Evolutionary conservation across 129 eudicot species (phyloP), one percentile per base, ranked within the genome.

Genomic region (Flaveria bidentis): DNA sequence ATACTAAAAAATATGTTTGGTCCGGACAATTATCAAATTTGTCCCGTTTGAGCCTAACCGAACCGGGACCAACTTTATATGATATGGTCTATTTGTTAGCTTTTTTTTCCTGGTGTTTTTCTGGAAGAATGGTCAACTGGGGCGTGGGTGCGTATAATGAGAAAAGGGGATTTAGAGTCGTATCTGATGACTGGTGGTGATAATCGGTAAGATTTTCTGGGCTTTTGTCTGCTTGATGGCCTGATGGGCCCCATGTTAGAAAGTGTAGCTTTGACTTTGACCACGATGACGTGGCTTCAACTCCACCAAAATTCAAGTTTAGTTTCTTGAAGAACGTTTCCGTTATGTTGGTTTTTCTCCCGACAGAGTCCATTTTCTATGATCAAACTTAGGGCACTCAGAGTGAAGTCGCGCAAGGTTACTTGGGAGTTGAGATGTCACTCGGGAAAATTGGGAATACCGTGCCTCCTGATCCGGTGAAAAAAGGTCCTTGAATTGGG

Each of bases 171-270:
- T 58, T 58, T 72, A 70, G 44, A 50, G 58, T 51, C 44, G 72
- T 71, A 62, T 71, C 73, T 79, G 9, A 28, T 15, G 28, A 67
- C 67, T 79, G 9, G 45, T 15, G 18, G 72, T 60, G 49, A 71
- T 61, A 13, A 79, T 72, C 73, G 67, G 83, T 62, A 66, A 64
- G 83, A 79, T 79, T 63, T 63, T 79, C 51, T 79, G 82, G 66
- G 50, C 55, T 51, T 58, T 72, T 79, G 78, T 79, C 73, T 64
- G 47, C 10, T 41, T 72, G 16, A 18, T 64, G 44, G 83, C 10
- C 25, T 72, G 16, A 18, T 64, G 44, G 83, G 68, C n/a, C 67
- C 78, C 73, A 79, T 18, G 6, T 42, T 30, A 36, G 17, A 52
- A 76, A 67, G 23, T 67, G 33, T 42, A 39, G 9, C 49, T 39